Evolutionary conservation across 257 asterid species (phyloP).

Genomic region (Jasminum sambac): DNA sequence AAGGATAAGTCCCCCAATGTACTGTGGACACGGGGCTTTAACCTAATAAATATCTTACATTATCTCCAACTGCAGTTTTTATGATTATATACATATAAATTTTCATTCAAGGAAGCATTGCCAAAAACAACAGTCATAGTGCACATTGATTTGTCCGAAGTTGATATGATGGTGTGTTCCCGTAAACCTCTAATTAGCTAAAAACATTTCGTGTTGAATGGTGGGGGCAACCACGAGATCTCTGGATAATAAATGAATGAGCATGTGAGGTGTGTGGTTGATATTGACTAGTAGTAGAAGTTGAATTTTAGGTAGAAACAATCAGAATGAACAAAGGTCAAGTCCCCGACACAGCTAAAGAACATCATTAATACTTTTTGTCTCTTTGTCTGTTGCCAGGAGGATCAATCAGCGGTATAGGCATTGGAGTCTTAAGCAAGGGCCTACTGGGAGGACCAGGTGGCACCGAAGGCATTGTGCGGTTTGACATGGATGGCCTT

Average conservation of each 20-base stretch:
- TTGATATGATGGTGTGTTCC: background rate
- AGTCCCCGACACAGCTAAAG: conserved; percentile 12
- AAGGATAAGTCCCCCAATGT: conserved; percentile 12
- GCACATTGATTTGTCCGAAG: conserved; percentile 11
- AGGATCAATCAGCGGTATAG: conserved; percentile 75
- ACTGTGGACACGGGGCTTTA: conserved; percentile 5
- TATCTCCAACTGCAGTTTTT: conserved; percentile 1
- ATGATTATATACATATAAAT: conserved; percentile 4
- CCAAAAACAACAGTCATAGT: background rate
- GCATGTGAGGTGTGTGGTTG: too few species aligned
- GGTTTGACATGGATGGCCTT: conserved; percentile 62
- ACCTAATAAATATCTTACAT: conserved; percentile 22
- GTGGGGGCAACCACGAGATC: too few species aligned
- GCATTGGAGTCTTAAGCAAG: conserved; percentile 49
- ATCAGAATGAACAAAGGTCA: background rate
- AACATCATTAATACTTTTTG: conserved; percentile 59
- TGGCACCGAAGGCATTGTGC: conserved; percentile 54
- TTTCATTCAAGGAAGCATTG: conserved; percentile 6
- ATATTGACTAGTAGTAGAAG: too few species aligned
- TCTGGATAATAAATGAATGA: too few species aligned
- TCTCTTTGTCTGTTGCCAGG: conserved; percentile 67
- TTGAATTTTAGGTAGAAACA: too few species aligned
- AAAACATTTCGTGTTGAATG: too few species aligned
- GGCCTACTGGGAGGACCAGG: conserved; percentile 62
- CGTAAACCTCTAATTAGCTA: too few species aligned